Percentiles rank a stretch among this genome's conserved stretches.
These are phyloP conservation scores for Dactylis glomerata DNA, from an alignment of 176 grass and related monocot species.

Conservation along the genomic window DNA sequence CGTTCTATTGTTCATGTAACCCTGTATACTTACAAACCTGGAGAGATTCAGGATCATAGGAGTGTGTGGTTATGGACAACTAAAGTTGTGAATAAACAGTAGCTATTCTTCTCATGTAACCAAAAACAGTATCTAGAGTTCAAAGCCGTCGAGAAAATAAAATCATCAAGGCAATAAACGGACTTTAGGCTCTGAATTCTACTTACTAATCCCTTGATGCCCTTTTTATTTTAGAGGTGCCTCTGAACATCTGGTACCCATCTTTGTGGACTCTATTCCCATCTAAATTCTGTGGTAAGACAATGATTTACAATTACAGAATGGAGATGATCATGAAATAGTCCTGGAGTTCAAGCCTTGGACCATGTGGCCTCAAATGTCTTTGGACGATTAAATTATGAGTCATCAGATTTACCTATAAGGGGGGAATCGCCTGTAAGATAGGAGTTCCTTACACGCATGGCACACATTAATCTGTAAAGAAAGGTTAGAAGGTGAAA, in stretches of 20 bases:
- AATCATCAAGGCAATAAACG: not conserved
- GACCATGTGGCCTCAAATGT: not conserved
- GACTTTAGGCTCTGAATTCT: not conserved
- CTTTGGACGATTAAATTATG: too few relatives aligned
- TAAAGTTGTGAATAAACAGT: not conserved
- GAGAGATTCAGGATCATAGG: not conserved
- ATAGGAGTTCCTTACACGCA: not conserved
- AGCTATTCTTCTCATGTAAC: not conserved
- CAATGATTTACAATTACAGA: not conserved
- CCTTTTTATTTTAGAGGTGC: not conserved
- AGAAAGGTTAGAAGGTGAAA: not conserved
- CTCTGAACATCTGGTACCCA: too few relatives aligned
- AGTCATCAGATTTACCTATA: too few relatives aligned
- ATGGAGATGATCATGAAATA: not conserved
- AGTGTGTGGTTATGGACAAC: not conserved
- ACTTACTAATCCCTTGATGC: not conserved
- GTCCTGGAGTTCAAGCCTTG: not conserved
- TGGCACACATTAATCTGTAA: not conserved
- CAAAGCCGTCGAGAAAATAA: not conserved
- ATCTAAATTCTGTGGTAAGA: not conserved
- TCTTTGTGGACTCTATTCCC: not conserved
- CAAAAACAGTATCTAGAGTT: not conserved
- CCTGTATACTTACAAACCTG: not conserved
- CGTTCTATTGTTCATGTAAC: not conserved
- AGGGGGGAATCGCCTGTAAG: too few relatives aligned